These are phyloP conservation scores for Gossypium gossypioides DNA, from an alignment of 441 rosid species.

Conservation along the genomic window DNA sequence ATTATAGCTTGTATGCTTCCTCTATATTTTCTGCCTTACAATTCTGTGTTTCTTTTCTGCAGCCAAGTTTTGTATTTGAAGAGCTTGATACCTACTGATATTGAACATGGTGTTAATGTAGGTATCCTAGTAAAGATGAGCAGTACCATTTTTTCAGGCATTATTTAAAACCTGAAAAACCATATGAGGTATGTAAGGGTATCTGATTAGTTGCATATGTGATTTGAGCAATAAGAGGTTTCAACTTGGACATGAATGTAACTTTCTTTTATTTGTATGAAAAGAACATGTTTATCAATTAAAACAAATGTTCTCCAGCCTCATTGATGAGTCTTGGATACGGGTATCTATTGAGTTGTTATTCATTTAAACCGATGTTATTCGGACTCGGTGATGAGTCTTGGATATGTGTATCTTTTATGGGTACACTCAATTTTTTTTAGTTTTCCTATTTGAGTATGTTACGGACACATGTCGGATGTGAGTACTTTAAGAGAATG, in stretches of 20 bases:
- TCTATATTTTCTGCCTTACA: constrained; percentile 6
- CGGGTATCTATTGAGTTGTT: no score
- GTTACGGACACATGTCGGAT: no score
- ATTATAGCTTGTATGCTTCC: constrained; percentile 62
- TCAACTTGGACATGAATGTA: not conserved
- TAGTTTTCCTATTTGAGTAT: no score
- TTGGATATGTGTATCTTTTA: no score
- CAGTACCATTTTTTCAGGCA: constrained; percentile 81
- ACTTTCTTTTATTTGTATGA: not conserved
- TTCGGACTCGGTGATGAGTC: no score
- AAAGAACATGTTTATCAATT: no score
- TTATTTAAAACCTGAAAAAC: constrained; percentile 65
- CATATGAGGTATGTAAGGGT: constrained; percentile 44
- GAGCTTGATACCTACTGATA: not conserved
- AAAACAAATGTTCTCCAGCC: no score
- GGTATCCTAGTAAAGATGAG: constrained; percentile 75
- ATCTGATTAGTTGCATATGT: not conserved
- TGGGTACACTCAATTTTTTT: no score
- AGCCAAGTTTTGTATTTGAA: not conserved
- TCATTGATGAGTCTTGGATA: no score
- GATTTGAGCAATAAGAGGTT: not conserved
- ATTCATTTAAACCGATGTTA: no score
- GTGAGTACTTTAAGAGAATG: no score
- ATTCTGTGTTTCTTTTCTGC: constrained; percentile 6
- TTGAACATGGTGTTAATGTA: constrained; percentile 28